Percentiles rank a stretch among this genome's conserved stretches.
phyloP scores from a whole-genome alignment of 148 eudicot species.

The Rhododendron simsii region DNA sequence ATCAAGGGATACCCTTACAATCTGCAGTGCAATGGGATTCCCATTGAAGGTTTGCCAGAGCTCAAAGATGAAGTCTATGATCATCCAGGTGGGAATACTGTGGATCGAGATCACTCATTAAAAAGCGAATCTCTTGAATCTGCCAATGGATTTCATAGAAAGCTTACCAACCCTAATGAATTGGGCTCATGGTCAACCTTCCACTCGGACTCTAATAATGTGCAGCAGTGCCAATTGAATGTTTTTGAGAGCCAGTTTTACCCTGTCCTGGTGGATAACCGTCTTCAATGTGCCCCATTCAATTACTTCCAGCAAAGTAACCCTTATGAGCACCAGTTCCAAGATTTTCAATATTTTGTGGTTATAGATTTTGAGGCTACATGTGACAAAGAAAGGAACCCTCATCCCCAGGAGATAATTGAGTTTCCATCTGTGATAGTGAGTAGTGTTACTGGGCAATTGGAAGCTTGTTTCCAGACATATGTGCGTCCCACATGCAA shows the following conservation, averaged over 20 bases:
- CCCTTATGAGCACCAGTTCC: slow-evolving; percentile 40
- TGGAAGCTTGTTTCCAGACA: slow-evolving; percentile 79
- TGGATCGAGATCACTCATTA: slow-evolving; percentile 30
- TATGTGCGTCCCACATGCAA: slow-evolving; percentile 87
- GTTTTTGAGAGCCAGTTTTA: slow-evolving; percentile 43
- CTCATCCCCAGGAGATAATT: slow-evolving; percentile 92
- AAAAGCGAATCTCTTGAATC: slow-evolving; percentile 27
- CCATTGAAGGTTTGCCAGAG: slow-evolving; percentile 40
- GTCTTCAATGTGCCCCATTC: slow-evolving; percentile 44
- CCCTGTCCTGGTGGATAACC: slow-evolving; percentile 38
- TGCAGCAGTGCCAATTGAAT: slow-evolving; percentile 39
- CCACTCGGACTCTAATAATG: slow-evolving; percentile 35
- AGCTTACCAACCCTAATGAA: slow-evolving; percentile 31
- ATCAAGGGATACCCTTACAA: slow-evolving; percentile 36
- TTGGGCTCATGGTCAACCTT: slow-evolving; percentile 39
- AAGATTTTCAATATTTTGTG: slow-evolving; percentile 86
- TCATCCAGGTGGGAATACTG: slow-evolving; percentile 28
- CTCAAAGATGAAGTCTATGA: slow-evolving; percentile 30
- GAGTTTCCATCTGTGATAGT: slow-evolving; percentile 96
- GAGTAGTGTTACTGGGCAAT: slow-evolving; percentile 69
- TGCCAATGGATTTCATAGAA: slow-evolving; percentile 33
- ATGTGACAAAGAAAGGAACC: slow-evolving; percentile 72
- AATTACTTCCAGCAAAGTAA: slow-evolving; percentile 53
- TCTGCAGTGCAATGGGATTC: slow-evolving; percentile 35
- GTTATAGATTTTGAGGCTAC: slow-evolving; percentile 99